phyloP scores from a whole-genome alignment of 805 yeast genomes.

The Scheffersomyces stipitis region DNA sequence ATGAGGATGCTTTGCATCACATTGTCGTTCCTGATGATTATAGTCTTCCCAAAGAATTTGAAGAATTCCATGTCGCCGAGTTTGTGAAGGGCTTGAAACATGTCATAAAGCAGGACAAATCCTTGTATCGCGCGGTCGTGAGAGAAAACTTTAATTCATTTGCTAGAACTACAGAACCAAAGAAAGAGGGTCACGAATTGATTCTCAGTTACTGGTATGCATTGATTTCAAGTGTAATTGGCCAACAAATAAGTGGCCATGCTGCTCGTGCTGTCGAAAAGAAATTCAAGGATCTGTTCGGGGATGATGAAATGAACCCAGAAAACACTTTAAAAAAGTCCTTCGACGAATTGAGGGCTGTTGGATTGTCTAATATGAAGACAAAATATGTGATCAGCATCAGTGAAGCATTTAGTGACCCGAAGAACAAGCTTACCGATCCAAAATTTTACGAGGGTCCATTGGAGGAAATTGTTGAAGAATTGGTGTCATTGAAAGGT shows the following conservation, averaged over 20 bases:
- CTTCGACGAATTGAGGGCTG: slow-evolving; percentile 51
- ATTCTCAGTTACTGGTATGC: slow-evolving; percentile 37
- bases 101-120: slow-evolving; percentile 29
- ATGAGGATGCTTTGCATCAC: slow-evolving; percentile 9
- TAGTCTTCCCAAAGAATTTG: slow-evolving; percentile 25
- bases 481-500: slow-evolving; percentile 60
- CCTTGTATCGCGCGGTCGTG: slow-evolving; percentile 33
- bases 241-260: slow-evolving; percentile 77
- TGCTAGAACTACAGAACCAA: slow-evolving; percentile 5
- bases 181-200: slow-evolving; percentile 11
- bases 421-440: slow-evolving; percentile 29
- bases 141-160: slow-evolving; percentile 27
- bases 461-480: slow-evolving; percentile 48
- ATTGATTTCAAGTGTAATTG: slow-evolving; percentile 46
- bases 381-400: slow-evolving; percentile 59
- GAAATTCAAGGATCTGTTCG: slow-evolving; percentile 40
- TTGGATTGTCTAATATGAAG: slow-evolving; percentile 72
- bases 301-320: slow-evolving; percentile 51
- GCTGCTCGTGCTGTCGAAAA: slow-evolving; percentile 70
- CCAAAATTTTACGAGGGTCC: slow-evolving; percentile 35
- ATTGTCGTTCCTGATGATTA: slow-evolving; percentile 6
- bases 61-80: slow-evolving; percentile 29
- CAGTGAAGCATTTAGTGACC: slow-evolving; percentile 50
- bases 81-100: slow-evolving; percentile 33
- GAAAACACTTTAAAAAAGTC: slow-evolving; percentile 38